Evolutionary conservation across 2,329 filamentous ascomycete genomes (phyloP).

Genomic region (Ophiostoma novo-ulmi): DNA sequence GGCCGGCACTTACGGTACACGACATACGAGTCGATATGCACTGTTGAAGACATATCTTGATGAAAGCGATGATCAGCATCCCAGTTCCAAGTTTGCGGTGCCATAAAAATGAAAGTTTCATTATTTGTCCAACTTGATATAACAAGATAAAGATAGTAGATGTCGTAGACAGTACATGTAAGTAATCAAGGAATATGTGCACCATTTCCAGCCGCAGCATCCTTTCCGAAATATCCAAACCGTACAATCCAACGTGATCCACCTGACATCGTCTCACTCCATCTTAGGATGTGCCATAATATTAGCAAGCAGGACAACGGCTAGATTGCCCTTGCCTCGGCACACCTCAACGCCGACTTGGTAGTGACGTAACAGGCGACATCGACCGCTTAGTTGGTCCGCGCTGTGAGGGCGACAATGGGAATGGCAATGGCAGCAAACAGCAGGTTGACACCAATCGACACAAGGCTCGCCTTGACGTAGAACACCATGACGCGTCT

Average conservation of each 20-base stretch:
- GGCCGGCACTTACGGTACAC: no score
- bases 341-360: no score
- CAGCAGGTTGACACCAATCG: slow-evolving; percentile 44
- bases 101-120: not conserved
- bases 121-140: not conserved
- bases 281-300: not conserved
- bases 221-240: not conserved
- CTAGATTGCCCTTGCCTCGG: no score
- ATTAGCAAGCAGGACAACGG: no score
- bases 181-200: not conserved
- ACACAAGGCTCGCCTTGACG: slow-evolving; percentile 61
- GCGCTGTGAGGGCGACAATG: slow-evolving; percentile 45
- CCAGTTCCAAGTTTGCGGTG: not conserved
- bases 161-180: not conserved
- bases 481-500: slow-evolving; percentile 69
- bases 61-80: not conserved
- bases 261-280: not conserved
- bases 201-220: not conserved
- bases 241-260: not conserved
- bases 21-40: not conserved
- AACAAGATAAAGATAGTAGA: not conserved
- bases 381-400: not conserved
- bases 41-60: not conserved
- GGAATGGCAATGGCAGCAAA: slow-evolving; percentile 47
- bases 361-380: not conserved